Conservation (phyloP, 495 filamentous ascomycete species). For the Podospora tetraspora region DNA sequence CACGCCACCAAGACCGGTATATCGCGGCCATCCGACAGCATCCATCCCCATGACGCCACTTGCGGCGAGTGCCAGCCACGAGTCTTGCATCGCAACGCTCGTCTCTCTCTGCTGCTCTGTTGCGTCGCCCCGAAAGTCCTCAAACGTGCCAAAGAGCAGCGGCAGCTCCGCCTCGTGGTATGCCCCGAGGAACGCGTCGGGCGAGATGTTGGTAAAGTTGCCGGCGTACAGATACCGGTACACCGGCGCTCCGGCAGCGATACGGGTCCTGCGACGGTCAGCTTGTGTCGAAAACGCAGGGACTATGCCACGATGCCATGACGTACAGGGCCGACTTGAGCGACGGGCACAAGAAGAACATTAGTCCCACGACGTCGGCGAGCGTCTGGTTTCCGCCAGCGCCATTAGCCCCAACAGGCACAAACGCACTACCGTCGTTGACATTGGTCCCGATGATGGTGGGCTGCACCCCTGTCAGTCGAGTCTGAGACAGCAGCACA, state of each 20-base stretch:
- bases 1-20: not conserved
- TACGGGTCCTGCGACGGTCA: slow-evolving; percentile 6
- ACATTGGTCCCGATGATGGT: slow-evolving; percentile 22
- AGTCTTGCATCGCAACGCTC: slow-evolving; percentile 34
- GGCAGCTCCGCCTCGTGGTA: slow-evolving; percentile 49
- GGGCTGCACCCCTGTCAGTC: slow-evolving; percentile 8
- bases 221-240: slow-evolving; percentile 44
- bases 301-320: not conserved
- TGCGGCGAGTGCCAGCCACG: slow-evolving; percentile 42
- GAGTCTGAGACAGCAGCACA: not conserved
- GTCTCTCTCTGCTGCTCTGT: slow-evolving; percentile 28
- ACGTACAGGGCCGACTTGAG: slow-evolving; percentile 13
- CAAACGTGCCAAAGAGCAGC: slow-evolving; percentile 44
- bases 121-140: slow-evolving; percentile 33
- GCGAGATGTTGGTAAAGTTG: slow-evolving; percentile 43
- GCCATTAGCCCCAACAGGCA: slow-evolving; percentile 5
- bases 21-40: not conserved
- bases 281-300: not conserved
- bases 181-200: slow-evolving; percentile 41
- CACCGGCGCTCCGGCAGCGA: slow-evolving; percentile 31
- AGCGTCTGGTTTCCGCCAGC: slow-evolving; percentile 14
- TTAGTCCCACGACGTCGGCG: slow-evolving; percentile 10
- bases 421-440: slow-evolving; percentile 22
- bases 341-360: slow-evolving; percentile 25
- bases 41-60: slow-evolving; percentile 1